These are phyloP conservation scores for Ganoderma sinense DNA, from an alignment of 1,284 basidiomycete genomes.

Conservation along the genomic window DNA sequence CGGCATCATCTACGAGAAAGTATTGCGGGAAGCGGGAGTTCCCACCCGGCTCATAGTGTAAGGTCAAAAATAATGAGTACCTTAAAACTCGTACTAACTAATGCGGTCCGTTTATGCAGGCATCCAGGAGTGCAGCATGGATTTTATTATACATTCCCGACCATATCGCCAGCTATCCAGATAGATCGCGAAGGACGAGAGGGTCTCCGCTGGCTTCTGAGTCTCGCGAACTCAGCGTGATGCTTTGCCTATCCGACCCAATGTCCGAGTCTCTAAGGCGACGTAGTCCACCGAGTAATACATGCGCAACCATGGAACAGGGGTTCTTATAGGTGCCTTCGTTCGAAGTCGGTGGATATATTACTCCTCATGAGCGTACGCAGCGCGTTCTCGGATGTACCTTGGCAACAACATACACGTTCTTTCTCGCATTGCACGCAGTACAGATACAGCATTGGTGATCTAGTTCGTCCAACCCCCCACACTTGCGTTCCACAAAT, in stretches of 20 bases:
- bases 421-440: not conserved
- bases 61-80: conserved; percentile 2
- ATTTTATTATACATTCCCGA: conserved; percentile 15
- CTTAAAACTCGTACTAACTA: not conserved
- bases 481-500: not conserved
- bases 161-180: not conserved
- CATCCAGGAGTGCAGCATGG: conserved; percentile 21
- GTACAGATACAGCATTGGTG: not conserved
- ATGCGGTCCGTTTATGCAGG: conserved; percentile 1
- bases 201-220: conserved; percentile 16
- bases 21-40: conserved; percentile 32
- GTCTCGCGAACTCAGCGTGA: not conserved
- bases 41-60: conserved; percentile 26
- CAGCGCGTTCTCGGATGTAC: not conserved
- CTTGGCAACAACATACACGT: not conserved
- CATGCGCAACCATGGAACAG: not conserved
- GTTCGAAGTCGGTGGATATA: not conserved
- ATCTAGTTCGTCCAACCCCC: not conserved
- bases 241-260: not conserved
- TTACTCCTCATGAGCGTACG: not conserved
- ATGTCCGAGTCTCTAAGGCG: not conserved
- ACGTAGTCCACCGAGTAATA: not conserved
- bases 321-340: too few species aligned
- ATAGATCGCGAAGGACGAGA: conserved; percentile 4
- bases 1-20: conserved; percentile 32